Conservation (phyloP, 108 stramenopile genomes). For the Schizochytrium sp. region DNA sequence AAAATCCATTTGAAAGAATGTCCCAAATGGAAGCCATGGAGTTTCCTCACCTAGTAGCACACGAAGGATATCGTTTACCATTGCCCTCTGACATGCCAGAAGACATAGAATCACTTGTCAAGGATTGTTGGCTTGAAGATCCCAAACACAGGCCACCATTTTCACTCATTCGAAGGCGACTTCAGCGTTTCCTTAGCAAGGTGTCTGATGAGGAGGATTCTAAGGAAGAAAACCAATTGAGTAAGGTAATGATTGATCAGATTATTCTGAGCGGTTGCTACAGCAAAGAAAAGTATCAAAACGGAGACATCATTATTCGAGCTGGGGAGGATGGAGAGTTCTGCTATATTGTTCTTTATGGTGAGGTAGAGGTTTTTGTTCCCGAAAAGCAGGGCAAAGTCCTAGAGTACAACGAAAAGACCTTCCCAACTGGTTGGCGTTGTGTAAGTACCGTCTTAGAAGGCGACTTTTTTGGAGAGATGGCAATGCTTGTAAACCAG, state of each 20-base stretch:
- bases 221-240: neutral
- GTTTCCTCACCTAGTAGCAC: conserved; percentile 32
- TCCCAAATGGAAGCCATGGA: conserved; percentile 25
- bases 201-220: conserved; percentile 14
- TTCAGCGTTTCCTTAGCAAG: neutral
- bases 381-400: neutral
- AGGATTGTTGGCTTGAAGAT: conserved; percentile 1
- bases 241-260: conserved; percentile 2
- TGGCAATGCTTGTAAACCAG: conserved; percentile 39
- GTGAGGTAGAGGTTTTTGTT: neutral
- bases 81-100: neutral
- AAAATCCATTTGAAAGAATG: conserved; percentile 58
- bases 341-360: conserved; percentile 31
- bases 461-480: conserved; percentile 57
- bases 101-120: neutral
- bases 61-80: neutral
- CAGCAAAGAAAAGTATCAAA: neutral
- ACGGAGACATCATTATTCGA: conserved; percentile 27
- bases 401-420: neutral
- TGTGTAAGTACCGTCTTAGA: neutral
- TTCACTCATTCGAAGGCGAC: neutral
- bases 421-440: neutral
- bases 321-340: neutral
- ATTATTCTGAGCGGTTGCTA: conserved; percentile 41
- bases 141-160: conserved; percentile 37